A percentile compares a stretch with the other conserved stretches of the same genome.
phyloP scores from a whole-genome alignment of 768 basidiomycete species.

The Pisolithus orientalis region DNA sequence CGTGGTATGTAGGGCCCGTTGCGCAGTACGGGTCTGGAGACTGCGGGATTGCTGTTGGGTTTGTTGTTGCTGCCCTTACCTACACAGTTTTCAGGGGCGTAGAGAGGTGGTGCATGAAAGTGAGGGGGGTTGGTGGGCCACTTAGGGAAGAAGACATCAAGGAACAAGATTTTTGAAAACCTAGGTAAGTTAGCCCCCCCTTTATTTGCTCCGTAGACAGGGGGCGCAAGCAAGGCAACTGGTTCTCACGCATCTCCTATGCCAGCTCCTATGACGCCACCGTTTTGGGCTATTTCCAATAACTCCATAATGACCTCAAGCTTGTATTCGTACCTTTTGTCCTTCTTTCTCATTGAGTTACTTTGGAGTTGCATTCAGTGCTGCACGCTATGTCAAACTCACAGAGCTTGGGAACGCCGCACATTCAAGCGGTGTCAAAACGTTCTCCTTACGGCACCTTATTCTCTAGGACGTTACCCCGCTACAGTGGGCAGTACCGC shows the following conservation, averaged over 20 bases:
- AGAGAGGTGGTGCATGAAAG: slow-evolving; percentile 18
- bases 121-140: neutral
- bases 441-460: slow-evolving; percentile 10
- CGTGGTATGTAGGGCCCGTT: slow-evolving; percentile 46
- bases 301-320: too few relatives aligned
- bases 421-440: neutral
- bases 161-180: neutral
- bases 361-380: neutral
- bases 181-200: neutral
- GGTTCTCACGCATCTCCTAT: too few relatives aligned
- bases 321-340: too few relatives aligned
- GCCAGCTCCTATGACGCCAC: too few relatives aligned
- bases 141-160: slow-evolving; percentile 1
- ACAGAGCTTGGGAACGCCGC: neutral
- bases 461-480: slow-evolving; percentile 23
- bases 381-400: neutral
- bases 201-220: neutral
- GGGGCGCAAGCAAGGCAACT: neutral
- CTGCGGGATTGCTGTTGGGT: slow-evolving; percentile 39
- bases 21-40: slow-evolving; percentile 41
- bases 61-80: slow-evolving; percentile 24
- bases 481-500: slow-evolving; percentile 22
- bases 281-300: too few relatives aligned
- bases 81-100: slow-evolving; percentile 26
- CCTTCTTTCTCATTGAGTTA: neutral